A percentile compares a stretch with the other conserved stretches of the same genome.
Evolutionary conservation across 2,329 filamentous ascomycete species (phyloP).

Genomic region (Fusarium sambucinum): DNA sequence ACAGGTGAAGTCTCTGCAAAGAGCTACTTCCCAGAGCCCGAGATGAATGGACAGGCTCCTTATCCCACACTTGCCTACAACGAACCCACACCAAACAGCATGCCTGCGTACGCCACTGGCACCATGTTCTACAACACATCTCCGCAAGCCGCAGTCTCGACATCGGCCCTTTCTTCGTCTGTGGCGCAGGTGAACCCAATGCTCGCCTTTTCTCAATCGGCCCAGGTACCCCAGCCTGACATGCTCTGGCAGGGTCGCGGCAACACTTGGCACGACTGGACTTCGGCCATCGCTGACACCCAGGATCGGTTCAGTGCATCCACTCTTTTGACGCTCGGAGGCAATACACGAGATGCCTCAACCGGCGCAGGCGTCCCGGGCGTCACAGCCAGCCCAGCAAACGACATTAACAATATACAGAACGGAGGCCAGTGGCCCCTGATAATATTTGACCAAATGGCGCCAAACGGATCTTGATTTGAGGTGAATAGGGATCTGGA

Average conservation of each 20-base stretch:
- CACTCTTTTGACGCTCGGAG: slow-evolving; percentile 61
- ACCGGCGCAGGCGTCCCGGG: slow-evolving; percentile 31
- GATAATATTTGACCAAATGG: slow-evolving; percentile 50
- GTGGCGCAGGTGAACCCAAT: slow-evolving; percentile 54
- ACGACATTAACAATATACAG: slow-evolving; percentile 48
- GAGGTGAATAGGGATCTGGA: slow-evolving; percentile 1
- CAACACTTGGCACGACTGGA: slow-evolving; percentile 68
- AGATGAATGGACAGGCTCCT: slow-evolving; percentile 46
- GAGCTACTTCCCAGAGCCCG: slow-evolving; percentile 48
- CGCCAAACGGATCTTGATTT: slow-evolving; percentile 44
- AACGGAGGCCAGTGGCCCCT: slow-evolving; percentile 50
- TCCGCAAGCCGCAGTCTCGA: slow-evolving; percentile 39
- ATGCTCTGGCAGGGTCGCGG: slow-evolving; percentile 53
- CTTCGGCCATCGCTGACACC: slow-evolving; percentile 62
- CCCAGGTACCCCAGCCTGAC: slow-evolving; percentile 51
- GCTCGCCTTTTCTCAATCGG: slow-evolving; percentile 56
- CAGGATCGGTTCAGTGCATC: slow-evolving; percentile 64
- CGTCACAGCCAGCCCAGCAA: slow-evolving; percentile 32
- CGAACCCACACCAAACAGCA: slow-evolving; percentile 44
- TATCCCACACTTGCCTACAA: slow-evolving; percentile 51
- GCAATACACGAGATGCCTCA: slow-evolving; percentile 42
- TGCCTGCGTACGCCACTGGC: slow-evolving; percentile 47
- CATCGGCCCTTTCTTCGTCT: slow-evolving; percentile 40
- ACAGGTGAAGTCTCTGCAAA: slow-evolving; percentile 44
- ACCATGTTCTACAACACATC: slow-evolving; percentile 49